Evolutionary conservation across 805 yeast species (phyloP).

Genomic region (Wickerhamomyces kurtzmanii): DNA sequence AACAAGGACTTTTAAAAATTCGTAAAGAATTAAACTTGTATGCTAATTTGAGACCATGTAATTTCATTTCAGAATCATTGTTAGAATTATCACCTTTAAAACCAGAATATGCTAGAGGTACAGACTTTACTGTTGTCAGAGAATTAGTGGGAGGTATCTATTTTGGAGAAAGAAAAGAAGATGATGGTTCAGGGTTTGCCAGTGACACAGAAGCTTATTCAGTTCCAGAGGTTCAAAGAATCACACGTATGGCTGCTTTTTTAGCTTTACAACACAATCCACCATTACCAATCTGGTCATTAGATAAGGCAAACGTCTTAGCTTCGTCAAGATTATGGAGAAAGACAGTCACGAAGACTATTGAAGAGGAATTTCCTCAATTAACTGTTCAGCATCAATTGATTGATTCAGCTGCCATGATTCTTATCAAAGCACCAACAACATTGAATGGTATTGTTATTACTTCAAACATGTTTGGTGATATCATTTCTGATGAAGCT

Average conservation of each 20-base stretch:
- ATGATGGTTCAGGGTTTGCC: conserved; percentile 78
- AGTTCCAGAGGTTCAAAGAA: conserved; percentile 87
- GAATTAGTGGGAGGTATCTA: conserved; percentile 98
- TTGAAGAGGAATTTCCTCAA: conserved; percentile 84
- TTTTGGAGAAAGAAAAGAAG: conserved; percentile 94
- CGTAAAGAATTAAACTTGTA: conserved; percentile 90
- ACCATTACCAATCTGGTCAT: conserved; percentile 90
- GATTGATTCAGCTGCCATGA: conserved; percentile 99
- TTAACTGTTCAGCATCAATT: conserved; percentile 84
- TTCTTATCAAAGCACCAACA: conserved; percentile 84
- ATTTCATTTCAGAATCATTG: conserved; percentile 78
- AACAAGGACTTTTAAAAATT: conserved; percentile 89
- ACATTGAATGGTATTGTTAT: conserved; percentile 86
- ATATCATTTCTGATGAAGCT: conserved; percentile 96
- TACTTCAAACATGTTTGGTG: conserved; percentile 97
- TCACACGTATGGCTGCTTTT: conserved; percentile 97
- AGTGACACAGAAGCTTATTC: conserved; percentile 91
- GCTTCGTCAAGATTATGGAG: conserved; percentile 97
- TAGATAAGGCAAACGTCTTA: conserved; percentile 95
- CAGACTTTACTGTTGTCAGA: conserved; percentile 88
- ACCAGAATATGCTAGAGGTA: conserved; percentile 77
- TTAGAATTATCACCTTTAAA: conserved; percentile 84
- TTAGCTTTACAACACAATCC: conserved; percentile 90
- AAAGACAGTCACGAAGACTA: conserved; percentile 79
- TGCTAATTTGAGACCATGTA: conserved; percentile 96